Conservation (phyloP, 2,329 filamentous ascomycete genomes). For the Aspergillus clavatus region DNA sequence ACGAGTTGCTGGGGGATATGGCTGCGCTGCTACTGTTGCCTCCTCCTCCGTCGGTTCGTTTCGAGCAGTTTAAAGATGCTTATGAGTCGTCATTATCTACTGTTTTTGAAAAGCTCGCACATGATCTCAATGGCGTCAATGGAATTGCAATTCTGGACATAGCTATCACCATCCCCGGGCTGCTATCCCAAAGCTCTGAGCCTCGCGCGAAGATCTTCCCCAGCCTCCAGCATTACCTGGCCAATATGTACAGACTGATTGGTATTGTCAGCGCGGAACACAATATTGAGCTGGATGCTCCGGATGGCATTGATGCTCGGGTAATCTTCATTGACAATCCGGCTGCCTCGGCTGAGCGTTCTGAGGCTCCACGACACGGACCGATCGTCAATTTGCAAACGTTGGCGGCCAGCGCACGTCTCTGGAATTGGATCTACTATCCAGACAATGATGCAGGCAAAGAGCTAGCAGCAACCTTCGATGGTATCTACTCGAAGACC, state of each 20-base stretch:
- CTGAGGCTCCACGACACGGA: constrained; percentile 32
- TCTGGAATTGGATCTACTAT: constrained; percentile 31
- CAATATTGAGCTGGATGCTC: constrained; percentile 58
- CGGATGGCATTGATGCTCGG: constrained; percentile 69
- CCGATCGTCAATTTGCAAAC: constrained; percentile 48
- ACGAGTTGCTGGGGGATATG: constrained; percentile 14
- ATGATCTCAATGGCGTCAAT: constrained; percentile 26
- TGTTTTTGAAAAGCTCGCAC: constrained; percentile 49
- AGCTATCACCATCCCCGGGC: constrained; percentile 60
- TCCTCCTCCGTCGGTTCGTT: constrained; percentile 54
- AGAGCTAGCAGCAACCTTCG: constrained; percentile 30
- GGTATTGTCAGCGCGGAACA: constrained; percentile 64
- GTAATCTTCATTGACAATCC: constrained; percentile 66
- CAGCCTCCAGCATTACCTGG: constrained; percentile 67
- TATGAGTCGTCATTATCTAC: constrained; percentile 57
- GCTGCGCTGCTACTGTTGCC: constrained; percentile 56
- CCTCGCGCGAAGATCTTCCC: constrained; percentile 59
- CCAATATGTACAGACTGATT: constrained; percentile 72
- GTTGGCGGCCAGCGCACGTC: constrained; percentile 39
- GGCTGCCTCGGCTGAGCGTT: constrained; percentile 9
- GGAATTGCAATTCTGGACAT: constrained; percentile 48
- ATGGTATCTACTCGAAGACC: constrained; percentile 22
- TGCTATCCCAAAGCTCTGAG: constrained; percentile 49
- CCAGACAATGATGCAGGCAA: constrained; percentile 25
- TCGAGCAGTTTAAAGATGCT: constrained; percentile 51